phyloP scores from a whole-genome alignment of 1,284 basidiomycete species.

The Albatrellus sp. region DNA sequence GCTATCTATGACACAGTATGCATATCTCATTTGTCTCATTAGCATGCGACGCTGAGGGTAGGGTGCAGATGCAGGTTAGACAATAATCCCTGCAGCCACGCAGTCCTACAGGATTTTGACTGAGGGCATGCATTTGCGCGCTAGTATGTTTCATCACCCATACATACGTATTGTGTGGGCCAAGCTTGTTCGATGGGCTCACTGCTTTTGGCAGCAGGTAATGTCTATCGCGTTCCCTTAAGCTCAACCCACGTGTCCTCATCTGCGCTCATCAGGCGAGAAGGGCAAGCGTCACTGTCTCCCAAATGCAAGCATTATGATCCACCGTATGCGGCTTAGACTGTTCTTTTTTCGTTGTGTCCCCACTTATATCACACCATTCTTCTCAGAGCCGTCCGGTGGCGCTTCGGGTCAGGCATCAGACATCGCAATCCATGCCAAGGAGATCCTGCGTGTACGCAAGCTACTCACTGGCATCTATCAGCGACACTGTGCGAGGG shows the following conservation, averaged over 20 bases:
- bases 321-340: slow-evolving; percentile 63
- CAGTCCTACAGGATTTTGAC: not conserved
- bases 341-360: not conserved
- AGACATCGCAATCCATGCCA: slow-evolving; percentile 89
- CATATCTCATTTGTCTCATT: slow-evolving; percentile 1
- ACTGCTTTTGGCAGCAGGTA: slow-evolving; percentile 73
- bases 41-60: not conserved
- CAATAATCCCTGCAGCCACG: not conserved
- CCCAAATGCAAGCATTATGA: slow-evolving; percentile 91
- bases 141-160: slow-evolving; percentile 84
- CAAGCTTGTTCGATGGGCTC: slow-evolving; percentile 93
- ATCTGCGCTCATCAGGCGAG: slow-evolving; percentile 36
- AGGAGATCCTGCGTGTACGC: slow-evolving; percentile 83
- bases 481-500: slow-evolving; percentile 61
- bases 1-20: slow-evolving; percentile 90
- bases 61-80: slow-evolving; percentile 62
- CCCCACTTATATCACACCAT: slow-evolving; percentile 9
- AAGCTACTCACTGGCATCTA: slow-evolving; percentile 77
- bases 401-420: slow-evolving; percentile 88
- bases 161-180: slow-evolving; percentile 90
- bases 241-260: slow-evolving; percentile 3
- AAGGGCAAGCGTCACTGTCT: slow-evolving; percentile 81
- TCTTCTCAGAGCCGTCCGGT: slow-evolving; percentile 72
- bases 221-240: slow-evolving; percentile 11
- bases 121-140: not conserved